Base-by-base conservation (phyloP, 106 monocot genomes). In the Xerophyta viscosa region DNA sequence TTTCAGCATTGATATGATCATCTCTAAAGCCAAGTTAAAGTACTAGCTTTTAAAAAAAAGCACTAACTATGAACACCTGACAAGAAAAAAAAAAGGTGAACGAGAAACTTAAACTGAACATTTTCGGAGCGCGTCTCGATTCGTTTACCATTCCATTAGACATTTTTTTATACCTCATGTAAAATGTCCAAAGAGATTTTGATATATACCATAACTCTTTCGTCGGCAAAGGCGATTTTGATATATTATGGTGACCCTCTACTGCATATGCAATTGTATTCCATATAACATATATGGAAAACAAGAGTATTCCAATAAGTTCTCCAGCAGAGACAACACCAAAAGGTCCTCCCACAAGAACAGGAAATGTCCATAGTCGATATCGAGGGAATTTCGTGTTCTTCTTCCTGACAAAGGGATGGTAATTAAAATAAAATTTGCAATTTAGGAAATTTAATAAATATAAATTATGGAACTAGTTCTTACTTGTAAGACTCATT, bases 271-370 rank as follows among this genome's bases (percentile, higher is more conserved):
- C 33, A 60, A 48, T 43, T 31, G 82, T 46, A 13, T 61, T 18
- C 79, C 79, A 86, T 27, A 87, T 12, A 45, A 87, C 62, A 64
- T 77, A 92, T 27, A 46, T 56, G 43, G 60, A n/a, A 58, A 92
- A 83, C 7, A 92, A 58, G 30, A 75, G 3, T 31, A 92, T 87
- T 45, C 86, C 82, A 45, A 92, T 74, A 31, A 87, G 50, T 51
- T 92, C 92, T 51, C 73, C 67, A 9, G 87, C 92, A 19, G 79
- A 87, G 49, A 92, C 79, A 36, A 92, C 87, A 24, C 92, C 92
- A 65, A 92, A 87, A 10, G 86, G 83, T 26, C 92, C 92, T 36
- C 83, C 87, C 5, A 77, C 71, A 21, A 87, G 58, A 4, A 92
- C 62, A 39, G 92, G 92, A 60, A 87, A 87, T 24, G 92, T 92